These are phyloP conservation scores for Phytophthora cryptogea DNA, from an alignment of 352 stramenopile genomes.

Conservation along the genomic window DNA sequence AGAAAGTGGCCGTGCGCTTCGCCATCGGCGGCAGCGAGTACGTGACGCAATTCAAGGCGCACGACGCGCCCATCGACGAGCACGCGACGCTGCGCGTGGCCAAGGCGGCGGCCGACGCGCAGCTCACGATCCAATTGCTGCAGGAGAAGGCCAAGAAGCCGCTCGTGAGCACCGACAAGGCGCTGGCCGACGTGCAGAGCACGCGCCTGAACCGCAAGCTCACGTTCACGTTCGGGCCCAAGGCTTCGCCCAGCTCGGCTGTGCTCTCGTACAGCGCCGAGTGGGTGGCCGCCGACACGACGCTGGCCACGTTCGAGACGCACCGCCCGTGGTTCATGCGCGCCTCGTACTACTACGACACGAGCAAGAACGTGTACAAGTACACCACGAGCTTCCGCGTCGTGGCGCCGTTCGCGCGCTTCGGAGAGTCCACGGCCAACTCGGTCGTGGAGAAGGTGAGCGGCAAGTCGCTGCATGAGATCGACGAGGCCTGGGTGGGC, in stretches of 20 bases:
- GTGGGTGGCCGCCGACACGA: slow-evolving; percentile 31
- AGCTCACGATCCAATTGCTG: slow-evolving; percentile 55
- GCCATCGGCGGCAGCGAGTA: slow-evolving; percentile 25
- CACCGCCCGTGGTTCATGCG: slow-evolving; percentile 59
- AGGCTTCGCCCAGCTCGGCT: slow-evolving; percentile 28
- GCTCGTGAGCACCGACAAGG: slow-evolving; percentile 42
- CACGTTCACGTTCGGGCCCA: slow-evolving; percentile 49
- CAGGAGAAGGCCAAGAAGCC: slow-evolving; percentile 47
- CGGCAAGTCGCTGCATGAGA: slow-evolving; percentile 59
- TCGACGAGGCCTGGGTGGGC: slow-evolving; percentile 57
- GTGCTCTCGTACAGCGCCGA: slow-evolving; percentile 36
- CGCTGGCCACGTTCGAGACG: slow-evolving; percentile 16
- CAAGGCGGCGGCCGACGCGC: slow-evolving; percentile 32
- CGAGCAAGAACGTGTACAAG: slow-evolving; percentile 69
- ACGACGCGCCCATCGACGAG: slow-evolving; percentile 39
- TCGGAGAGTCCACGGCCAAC: slow-evolving; percentile 62
- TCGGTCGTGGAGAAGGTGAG: slow-evolving; percentile 59
- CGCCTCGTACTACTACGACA: slow-evolving; percentile 75
- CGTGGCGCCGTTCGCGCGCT: slow-evolving; percentile 53
- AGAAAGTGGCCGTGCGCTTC: slow-evolving; percentile 35
- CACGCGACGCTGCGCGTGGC: slow-evolving; percentile 40
- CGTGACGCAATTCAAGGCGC: slow-evolving; percentile 34
- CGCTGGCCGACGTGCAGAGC: slow-evolving; percentile 32
- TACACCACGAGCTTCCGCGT: slow-evolving; percentile 75
- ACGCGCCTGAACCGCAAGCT: slow-evolving; percentile 29